phyloP scores from a whole-genome alignment of 139 green algal species.

The Closterium sp. region DNA sequence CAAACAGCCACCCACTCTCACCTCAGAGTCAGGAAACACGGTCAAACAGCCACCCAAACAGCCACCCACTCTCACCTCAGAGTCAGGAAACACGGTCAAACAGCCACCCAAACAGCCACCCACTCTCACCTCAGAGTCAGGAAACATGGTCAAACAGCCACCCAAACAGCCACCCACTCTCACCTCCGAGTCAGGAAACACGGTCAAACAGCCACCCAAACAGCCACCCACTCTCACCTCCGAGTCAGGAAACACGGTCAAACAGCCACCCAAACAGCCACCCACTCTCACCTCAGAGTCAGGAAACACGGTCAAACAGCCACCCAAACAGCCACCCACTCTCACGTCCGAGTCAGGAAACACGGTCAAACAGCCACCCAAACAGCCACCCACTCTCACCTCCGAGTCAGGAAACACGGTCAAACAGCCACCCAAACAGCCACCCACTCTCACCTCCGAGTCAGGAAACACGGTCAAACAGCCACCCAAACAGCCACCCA shows the following conservation, averaged over 20 bases:
- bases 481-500: too few species aligned
- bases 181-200: conserved; percentile 41
- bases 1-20: neutral
- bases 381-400: neutral
- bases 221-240: neutral
- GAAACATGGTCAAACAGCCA: conserved; percentile 57
- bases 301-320: conserved; percentile 55
- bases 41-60: too few species aligned
- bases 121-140: neutral
- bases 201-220: too few species aligned
- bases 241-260: conserved; percentile 48
- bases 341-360: conserved; percentile 36
- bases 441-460: neutral
- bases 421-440: too few species aligned
- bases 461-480: conserved; percentile 53
- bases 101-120: too few species aligned
- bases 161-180: too few species aligned
- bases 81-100: conserved; percentile 51
- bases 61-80: neutral
- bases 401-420: conserved; percentile 47
- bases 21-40: conserved; percentile 39
- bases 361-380: too few species aligned
- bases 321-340: too few species aligned
- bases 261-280: too few species aligned
- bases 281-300: neutral